These are phyloP conservation scores for Jaltomata sinuosa DNA, from an alignment of 257 asterid genomes.

Conservation along the genomic window DNA sequence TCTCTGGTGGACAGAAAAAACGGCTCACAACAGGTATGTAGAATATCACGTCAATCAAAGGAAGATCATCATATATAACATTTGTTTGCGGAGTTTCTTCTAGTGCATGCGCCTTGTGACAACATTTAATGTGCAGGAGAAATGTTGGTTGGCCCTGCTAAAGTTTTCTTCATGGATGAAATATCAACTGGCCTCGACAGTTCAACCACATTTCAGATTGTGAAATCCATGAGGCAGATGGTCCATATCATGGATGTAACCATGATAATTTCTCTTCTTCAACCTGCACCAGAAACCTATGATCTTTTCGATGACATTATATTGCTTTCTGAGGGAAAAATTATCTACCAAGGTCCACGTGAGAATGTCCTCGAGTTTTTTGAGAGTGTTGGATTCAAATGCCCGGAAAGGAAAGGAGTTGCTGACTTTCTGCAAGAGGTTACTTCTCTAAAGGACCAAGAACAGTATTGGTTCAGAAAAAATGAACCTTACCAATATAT, in stretches of 20 bases:
- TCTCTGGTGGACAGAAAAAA: constrained; percentile 97
- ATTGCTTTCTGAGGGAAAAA: constrained; percentile 72
- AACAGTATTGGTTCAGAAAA: constrained; percentile 78
- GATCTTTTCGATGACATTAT: constrained; percentile 85
- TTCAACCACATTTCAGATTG: constrained; percentile 81
- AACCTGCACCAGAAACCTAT: constrained; percentile 92
- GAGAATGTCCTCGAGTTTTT: constrained; percentile 72
- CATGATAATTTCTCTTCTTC: constrained; percentile 87
- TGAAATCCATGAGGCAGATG: constrained; percentile 85
- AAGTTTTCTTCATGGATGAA: constrained; percentile 95
- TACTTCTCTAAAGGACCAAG: constrained; percentile 82
- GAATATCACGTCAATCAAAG: neutral
- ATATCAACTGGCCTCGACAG: constrained; percentile 98
- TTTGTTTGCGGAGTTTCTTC: neutral
- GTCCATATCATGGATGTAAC: constrained; percentile 90
- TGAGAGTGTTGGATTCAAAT: constrained; percentile 73
- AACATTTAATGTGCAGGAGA: constrained; percentile 43
- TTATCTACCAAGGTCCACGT: constrained; percentile 92
- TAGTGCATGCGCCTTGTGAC: neutral
- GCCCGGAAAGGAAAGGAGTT: constrained; percentile 90
- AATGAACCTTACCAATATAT: constrained; percentile 52
- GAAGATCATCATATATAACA: neutral
- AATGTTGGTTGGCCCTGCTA: constrained; percentile 95
- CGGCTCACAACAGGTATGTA: constrained; percentile 80
- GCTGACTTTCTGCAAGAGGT: constrained; percentile 97